Percentiles rank a stretch among this genome's conserved stretches.
Conservation (phyloP, 306 rosid genomes). For the Ormosia semicastrata region DNA sequence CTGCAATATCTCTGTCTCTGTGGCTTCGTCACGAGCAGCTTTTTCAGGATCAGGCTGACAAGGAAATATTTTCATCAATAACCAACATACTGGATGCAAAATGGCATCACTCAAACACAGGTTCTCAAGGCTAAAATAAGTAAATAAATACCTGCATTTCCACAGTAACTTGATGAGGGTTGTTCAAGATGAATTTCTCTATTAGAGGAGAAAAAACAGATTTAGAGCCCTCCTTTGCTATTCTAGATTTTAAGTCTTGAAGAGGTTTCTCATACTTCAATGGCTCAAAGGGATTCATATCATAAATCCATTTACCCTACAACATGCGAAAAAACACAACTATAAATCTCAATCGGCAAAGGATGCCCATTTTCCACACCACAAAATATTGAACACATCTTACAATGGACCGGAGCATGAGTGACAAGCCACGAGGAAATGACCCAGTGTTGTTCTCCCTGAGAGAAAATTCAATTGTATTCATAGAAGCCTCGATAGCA, state of each 20-base stretch:
- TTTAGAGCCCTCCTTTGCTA: conserved; percentile 82
- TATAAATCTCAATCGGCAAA: conserved; percentile 9
- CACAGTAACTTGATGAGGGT: conserved; percentile 81
- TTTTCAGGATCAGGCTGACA: conserved; percentile 93
- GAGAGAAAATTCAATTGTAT: conserved; percentile 96
- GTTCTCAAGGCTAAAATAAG: background rate
- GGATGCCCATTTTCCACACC: conserved; percentile 1
- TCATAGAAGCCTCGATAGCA: conserved; percentile 98
- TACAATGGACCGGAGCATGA: conserved; percentile 96
- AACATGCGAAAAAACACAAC: conserved; percentile 16
- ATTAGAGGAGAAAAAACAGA: conserved; percentile 90
- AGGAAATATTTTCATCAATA: conserved; percentile 25
- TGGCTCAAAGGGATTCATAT: conserved; percentile 96
- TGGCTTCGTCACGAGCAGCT: conserved; percentile 81
- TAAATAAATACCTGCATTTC: conserved; percentile 84
- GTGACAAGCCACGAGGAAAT: conserved; percentile 89
- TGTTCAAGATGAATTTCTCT: conserved; percentile 81
- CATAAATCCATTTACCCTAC: conserved; percentile 99
- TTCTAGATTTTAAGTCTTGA: conserved; percentile 78
- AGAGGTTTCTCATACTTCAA: conserved; percentile 92
- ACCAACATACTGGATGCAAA: conserved; percentile 16
- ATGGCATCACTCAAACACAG: conserved; percentile 15
- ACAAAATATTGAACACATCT: conserved; percentile 30
- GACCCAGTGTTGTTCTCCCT: conserved; percentile 99
- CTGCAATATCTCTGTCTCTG: conserved; percentile 70